A percentile compares a stretch with the other conserved stretches of the same genome.
These are phyloP conservation scores for Syncephalis fuscata DNA, from an alignment of 371 early-diverging fungal genomes.

Conservation along the genomic window DNA sequence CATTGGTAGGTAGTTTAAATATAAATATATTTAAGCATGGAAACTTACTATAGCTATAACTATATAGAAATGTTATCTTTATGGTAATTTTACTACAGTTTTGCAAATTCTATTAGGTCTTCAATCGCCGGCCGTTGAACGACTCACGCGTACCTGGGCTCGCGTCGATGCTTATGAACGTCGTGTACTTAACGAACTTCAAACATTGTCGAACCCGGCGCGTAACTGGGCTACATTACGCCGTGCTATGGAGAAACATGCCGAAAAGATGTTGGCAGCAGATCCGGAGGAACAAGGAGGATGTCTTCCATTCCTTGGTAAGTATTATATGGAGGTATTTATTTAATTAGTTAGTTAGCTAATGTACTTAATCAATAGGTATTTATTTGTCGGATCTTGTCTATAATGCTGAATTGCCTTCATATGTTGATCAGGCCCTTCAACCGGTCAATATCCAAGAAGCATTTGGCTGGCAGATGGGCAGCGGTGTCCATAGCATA, in stretches of 20 bases:
- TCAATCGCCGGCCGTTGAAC: conserved; percentile 36
- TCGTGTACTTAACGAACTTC: conserved; percentile 30
- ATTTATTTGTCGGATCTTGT: conserved; percentile 45
- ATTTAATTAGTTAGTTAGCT: not conserved
- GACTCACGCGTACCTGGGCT: conserved; percentile 39
- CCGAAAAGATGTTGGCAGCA: conserved; percentile 28
- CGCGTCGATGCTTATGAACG: conserved; percentile 25
- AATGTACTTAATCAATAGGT: conserved; percentile 15
- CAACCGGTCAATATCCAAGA: not conserved
- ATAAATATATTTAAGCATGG: not conserved
- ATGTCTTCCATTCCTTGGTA: conserved; percentile 35
- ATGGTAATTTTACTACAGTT: conserved; percentile 43
- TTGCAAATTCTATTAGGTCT: conserved; percentile 42
- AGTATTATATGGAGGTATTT: not conserved
- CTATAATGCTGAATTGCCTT: conserved; percentile 42
- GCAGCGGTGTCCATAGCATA: not conserved
- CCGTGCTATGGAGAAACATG: conserved; percentile 35
- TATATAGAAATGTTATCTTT: conserved; percentile 32
- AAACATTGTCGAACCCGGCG: conserved; percentile 34
- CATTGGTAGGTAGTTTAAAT: conserved; percentile 21
- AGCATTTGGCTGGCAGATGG: not conserved
- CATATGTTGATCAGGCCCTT: conserved; percentile 23
- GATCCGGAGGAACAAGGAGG: conserved; percentile 15
- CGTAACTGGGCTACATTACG: conserved; percentile 47
- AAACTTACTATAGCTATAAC: not conserved